Evolutionary conservation across 148 eudicot genomes (phyloP), one percentile per base, ranked within the genome.

Genomic region (Fagopyrum tataricum): DNA sequence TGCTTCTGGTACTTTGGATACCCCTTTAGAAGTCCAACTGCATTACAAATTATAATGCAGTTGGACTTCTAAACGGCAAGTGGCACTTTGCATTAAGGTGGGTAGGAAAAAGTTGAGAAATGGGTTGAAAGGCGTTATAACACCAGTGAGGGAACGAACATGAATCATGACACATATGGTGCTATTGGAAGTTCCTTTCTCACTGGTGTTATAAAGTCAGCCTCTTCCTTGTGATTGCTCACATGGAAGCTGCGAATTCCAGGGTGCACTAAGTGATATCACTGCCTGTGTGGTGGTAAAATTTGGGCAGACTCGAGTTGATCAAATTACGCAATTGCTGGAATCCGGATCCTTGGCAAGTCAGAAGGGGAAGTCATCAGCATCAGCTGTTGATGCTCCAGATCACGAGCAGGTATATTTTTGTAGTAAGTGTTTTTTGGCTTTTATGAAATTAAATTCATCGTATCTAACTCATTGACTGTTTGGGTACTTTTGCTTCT

Each of bases 301-400:
- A 83, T 84, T 91, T 91, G 86, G 83, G 84, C 98, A 94, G 97
- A 87, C 88, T 85, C 84, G 97, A 85, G 84, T 94, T 73, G 90
- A 88, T 76, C 98, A 94, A 89, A 89, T 94, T 66, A 80, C 91
- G 0, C 82, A 89, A 59, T 88, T 83, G 73, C 80, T 91, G 73
- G 87, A 79, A 71, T 72, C 82, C 7, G 91, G 88, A 82, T 71
- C 80, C 52, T 23, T 80, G 81, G 84, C 78, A 66, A 74, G 20
- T 20, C 77, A 76, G 51, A 89, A 83, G 26, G 61, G 73, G 77
- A 79, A 84, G 78, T 82, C 78, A 23, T 71, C 81, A 40, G 72
- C 77, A 75, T 24, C 48, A 44, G 72, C 77, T 21, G 71, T 71
- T 62, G 81, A 51, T 67, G 77, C 59, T 66, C 66, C 82, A 44